A percentile compares a stretch with the other conserved stretches of the same genome.
phyloP scores from a whole-genome alignment of 768 basidiomycete genomes.

The Sistotremastrum suecicum region DNA sequence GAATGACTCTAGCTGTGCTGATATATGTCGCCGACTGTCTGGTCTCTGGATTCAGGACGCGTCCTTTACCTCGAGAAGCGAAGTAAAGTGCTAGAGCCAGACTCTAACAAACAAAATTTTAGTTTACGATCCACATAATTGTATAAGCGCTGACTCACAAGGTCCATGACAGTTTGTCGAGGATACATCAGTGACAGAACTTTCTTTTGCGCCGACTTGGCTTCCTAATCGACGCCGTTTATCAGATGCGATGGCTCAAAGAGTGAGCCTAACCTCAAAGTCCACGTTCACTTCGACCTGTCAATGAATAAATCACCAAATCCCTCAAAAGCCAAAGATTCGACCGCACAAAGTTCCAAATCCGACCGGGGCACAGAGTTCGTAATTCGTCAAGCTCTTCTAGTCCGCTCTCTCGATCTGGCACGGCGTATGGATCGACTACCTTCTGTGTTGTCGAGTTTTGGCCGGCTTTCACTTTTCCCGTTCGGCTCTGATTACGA shows the following conservation, averaged over 20 bases:
- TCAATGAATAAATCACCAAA: neutral
- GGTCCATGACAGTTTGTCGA: conserved; percentile 75
- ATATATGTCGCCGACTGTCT: conserved; percentile 37
- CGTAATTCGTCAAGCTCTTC: conserved; percentile 67
- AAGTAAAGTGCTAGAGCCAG: conserved; percentile 88
- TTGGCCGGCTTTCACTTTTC: conserved; percentile 30
- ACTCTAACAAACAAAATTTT: conserved; percentile 37
- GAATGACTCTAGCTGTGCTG: conserved; percentile 65
- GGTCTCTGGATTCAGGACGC: conserved; percentile 25
- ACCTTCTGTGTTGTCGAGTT: conserved; percentile 14
- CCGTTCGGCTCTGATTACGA: conserved; percentile 27
- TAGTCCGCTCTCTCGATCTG: conserved; percentile 75
- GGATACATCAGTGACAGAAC: conserved; percentile 72
- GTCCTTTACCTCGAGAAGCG: conserved; percentile 70
- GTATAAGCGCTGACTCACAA: conserved; percentile 36
- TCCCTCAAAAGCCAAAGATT: neutral
- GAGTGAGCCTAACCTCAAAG: conserved; percentile 40
- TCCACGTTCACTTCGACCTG: conserved; percentile 81
- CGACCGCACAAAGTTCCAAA: conserved; percentile 72
- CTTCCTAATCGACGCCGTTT: conserved; percentile 37
- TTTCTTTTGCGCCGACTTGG: conserved; percentile 33
- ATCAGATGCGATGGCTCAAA: conserved; percentile 1
- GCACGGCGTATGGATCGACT: conserved; percentile 51
- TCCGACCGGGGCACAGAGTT: conserved; percentile 57
- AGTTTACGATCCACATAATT: no score